phyloP scores from a whole-genome alignment of 257 asterid species.

The Salvia miltiorrhiza region DNA sequence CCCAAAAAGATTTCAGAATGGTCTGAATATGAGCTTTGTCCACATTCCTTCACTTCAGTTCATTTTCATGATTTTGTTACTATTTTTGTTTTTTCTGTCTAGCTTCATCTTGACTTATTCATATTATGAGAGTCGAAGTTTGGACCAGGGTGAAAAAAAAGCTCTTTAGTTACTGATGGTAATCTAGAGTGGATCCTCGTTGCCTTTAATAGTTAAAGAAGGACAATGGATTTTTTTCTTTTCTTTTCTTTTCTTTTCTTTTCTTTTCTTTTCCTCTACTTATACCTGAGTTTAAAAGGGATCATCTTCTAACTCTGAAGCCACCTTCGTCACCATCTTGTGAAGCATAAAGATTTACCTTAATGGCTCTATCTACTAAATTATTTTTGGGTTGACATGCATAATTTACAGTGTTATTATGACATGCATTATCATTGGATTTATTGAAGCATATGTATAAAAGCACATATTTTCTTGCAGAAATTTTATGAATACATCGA shows the following conservation, averaged over 20 bases:
- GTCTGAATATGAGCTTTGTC: not conserved
- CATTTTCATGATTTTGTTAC: not conserved
- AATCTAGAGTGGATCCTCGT: not conserved
- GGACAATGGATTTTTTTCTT: not conserved
- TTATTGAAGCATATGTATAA: constrained; percentile 10
- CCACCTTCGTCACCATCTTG: not conserved
- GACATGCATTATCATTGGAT: constrained; percentile 2
- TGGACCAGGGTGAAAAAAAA: not conserved
- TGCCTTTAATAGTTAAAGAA: not conserved
- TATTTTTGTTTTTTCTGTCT: not conserved
- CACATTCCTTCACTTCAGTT: not conserved
- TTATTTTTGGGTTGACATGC: constrained; percentile 8
- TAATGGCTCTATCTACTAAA: not conserved
- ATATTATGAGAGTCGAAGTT: not conserved
- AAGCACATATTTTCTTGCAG: constrained; percentile 43
- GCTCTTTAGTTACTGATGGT: not conserved
- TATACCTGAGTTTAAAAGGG: not conserved
- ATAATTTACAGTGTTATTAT: not conserved
- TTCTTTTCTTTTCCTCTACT: not conserved
- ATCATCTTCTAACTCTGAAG: not conserved
- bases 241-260: no score
- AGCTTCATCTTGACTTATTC: not conserved
- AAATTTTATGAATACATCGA: constrained; percentile 62
- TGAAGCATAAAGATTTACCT: not conserved
- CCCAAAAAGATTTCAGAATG: not conserved